Evolutionary conservation across 352 stramenopile genomes (phyloP).

Genomic region (Pythium brachiatum): DNA sequence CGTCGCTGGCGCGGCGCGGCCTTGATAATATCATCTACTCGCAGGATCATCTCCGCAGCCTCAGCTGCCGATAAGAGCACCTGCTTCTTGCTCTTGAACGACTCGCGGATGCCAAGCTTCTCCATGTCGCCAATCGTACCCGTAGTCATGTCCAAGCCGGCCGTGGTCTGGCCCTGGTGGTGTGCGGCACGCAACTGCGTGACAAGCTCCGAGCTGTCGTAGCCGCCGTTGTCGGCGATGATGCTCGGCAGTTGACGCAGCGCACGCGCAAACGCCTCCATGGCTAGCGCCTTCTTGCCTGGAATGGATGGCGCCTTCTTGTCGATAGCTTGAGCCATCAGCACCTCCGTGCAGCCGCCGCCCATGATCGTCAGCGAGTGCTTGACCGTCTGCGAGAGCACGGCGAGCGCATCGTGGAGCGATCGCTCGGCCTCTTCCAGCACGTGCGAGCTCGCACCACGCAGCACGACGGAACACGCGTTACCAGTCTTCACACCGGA

Average conservation of each 20-base stretch:
- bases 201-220: slow-evolving; percentile 98
- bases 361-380: slow-evolving; percentile 96
- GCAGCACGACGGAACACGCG: slow-evolving; percentile 94
- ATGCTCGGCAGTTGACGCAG: slow-evolving; percentile 97
- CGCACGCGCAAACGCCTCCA: slow-evolving; percentile 96
- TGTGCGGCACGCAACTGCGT: slow-evolving; percentile 95
- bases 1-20: slow-evolving; percentile 85
- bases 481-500: slow-evolving; percentile 95
- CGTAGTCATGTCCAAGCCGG: slow-evolving; percentile 97
- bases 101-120: slow-evolving; percentile 96
- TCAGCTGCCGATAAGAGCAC: slow-evolving; percentile 97
- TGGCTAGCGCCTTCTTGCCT: slow-evolving; percentile 98
- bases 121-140: slow-evolving; percentile 97
- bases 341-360: slow-evolving; percentile 96
- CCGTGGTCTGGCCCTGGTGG: slow-evolving; percentile 86
- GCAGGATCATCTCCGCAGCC: slow-evolving; percentile 99
- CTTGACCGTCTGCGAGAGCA: slow-evolving; percentile 97
- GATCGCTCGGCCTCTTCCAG: slow-evolving; percentile 99
- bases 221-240: slow-evolving; percentile 99
- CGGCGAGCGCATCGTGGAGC: slow-evolving; percentile 97
- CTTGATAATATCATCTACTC: slow-evolving; percentile 99
- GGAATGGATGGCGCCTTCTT: slow-evolving; percentile 89
- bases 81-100: slow-evolving; percentile 95
- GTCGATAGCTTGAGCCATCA: slow-evolving; percentile 95
- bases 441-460: slow-evolving; percentile 94